Percentiles rank a stretch among this genome's conserved stretches.
Evolutionary conservation across 805 yeast species (phyloP).

Genomic region (Blastobotrys peoriensis): DNA sequence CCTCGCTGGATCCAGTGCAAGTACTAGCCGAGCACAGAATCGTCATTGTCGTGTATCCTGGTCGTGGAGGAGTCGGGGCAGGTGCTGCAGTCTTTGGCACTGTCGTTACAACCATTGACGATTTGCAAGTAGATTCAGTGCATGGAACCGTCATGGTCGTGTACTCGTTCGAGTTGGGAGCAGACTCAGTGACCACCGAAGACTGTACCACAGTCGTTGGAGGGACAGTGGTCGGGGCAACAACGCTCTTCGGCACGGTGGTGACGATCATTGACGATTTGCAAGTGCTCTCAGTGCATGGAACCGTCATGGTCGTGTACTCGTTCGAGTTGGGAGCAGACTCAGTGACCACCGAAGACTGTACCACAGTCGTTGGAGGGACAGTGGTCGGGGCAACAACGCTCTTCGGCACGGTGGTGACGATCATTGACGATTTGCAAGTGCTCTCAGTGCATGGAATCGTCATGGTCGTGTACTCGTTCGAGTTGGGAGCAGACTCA

Average conservation of each 20-base stretch:
- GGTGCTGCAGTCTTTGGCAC: slow-evolving; percentile 2
- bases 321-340: too few relatives aligned
- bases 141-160: slow-evolving; percentile 3
- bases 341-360: too few relatives aligned
- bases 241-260: slow-evolving; percentile 1
- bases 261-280: neutral
- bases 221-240: too few relatives aligned
- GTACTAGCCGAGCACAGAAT: neutral
- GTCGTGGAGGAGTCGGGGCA: too few relatives aligned
- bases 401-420: too few relatives aligned
- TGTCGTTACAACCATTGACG: neutral
- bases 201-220: too few relatives aligned
- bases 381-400: neutral
- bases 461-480: neutral
- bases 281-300: slow-evolving; percentile 2
- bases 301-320: too few relatives aligned
- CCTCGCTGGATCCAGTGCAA: neutral
- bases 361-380: neutral
- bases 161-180: neutral
- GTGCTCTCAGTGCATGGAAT: too few relatives aligned
- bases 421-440: too few relatives aligned
- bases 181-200: neutral
- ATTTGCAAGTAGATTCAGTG: neutral
- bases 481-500: neutral
- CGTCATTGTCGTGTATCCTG: slow-evolving; percentile 7